phyloP scores from a whole-genome alignment of 2,329 filamentous ascomycete species.

The Ramichloridium luteum region DNA sequence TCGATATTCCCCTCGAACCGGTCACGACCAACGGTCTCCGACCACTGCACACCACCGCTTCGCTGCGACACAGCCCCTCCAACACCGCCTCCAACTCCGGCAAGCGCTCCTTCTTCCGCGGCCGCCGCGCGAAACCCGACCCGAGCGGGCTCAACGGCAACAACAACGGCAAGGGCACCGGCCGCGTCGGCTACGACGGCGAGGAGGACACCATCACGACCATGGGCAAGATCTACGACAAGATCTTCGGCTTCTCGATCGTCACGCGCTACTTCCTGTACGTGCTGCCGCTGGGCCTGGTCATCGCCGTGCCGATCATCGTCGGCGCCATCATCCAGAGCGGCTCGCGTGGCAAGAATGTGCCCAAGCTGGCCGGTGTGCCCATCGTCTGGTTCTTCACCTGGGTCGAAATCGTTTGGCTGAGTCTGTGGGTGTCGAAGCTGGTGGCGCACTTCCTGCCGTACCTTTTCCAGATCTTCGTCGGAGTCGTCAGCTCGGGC shows the following conservation, averaged over 20 bases:
- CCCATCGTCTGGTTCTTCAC: constrained; percentile 49
- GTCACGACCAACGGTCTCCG: constrained; percentile 36
- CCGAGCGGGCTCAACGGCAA: no score
- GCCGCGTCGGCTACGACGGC: constrained; percentile 26
- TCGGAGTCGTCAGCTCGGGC: constrained; percentile 51
- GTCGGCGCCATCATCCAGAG: constrained; percentile 42
- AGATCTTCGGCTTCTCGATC: constrained; percentile 50
- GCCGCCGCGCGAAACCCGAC: constrained; percentile 24
- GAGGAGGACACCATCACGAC: constrained; percentile 45
- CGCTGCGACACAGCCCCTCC: constrained; percentile 14
- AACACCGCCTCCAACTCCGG: constrained; percentile 25
- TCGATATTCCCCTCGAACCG: constrained; percentile 49
- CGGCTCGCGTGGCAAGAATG: constrained; percentile 13
- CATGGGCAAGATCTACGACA: constrained; percentile 49
- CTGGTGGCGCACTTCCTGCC: constrained; percentile 47
- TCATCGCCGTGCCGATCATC: constrained; percentile 53
- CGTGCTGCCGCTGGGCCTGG: constrained; percentile 43
- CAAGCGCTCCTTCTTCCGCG: constrained; percentile 27
- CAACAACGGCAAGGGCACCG: constrained; percentile 8
- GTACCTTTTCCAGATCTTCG: constrained; percentile 47
- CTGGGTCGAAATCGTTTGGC: constrained; percentile 54
- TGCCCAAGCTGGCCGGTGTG: constrained; percentile 42
- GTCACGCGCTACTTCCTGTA: constrained; percentile 53
- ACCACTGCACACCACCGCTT: constrained; percentile 27
- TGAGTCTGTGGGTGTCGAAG: constrained; percentile 51